A percentile compares a stretch with the other conserved stretches of the same genome.
Conservation (phyloP, 192 early-diverging fungal genomes). For the Umbelopsis isabellina region DNA sequence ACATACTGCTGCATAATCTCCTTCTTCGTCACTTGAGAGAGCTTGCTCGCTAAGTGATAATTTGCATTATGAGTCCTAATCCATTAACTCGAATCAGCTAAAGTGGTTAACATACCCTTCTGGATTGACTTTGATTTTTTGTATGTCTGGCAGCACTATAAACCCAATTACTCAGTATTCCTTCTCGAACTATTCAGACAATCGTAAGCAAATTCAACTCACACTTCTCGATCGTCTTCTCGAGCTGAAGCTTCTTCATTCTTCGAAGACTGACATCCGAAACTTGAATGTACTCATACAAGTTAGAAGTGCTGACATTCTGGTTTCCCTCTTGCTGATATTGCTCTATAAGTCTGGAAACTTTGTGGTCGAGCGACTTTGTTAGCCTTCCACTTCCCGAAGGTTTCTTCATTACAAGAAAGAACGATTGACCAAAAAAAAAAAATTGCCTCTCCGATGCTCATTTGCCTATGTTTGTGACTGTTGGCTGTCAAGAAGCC, state of each 20-base stretch:
- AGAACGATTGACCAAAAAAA: conserved; percentile 2
- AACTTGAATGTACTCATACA: conserved; percentile 40
- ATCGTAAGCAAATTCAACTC: background rate
- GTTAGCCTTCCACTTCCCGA: conserved; percentile 15
- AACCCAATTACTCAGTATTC: background rate
- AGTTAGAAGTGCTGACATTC: conserved; percentile 5
- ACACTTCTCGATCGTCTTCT: conserved; percentile 41
- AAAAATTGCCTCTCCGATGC: conserved; percentile 1
- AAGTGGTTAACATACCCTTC: background rate
- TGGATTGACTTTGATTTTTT: conserved; percentile 4
- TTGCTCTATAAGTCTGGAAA: conserved; percentile 28
- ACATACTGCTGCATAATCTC: conserved; percentile 39
- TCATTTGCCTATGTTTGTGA: background rate
- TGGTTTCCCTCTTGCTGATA: conserved; percentile 30
- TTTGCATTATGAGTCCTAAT: background rate
- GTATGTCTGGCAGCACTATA: background rate
- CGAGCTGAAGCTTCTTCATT: conserved; percentile 44
- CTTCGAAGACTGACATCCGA: conserved; percentile 39
- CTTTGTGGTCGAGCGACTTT: conserved; percentile 30
- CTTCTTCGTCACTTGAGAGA: conserved; percentile 32
- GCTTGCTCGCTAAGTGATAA: background rate
- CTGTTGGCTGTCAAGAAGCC: background rate
- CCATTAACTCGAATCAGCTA: background rate
- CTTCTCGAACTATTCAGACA: background rate
- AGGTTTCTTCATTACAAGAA: conserved; percentile 16